Conservation (phyloP, 2,329 filamentous ascomycete genomes). For the Botrytis galanthina region DNA sequence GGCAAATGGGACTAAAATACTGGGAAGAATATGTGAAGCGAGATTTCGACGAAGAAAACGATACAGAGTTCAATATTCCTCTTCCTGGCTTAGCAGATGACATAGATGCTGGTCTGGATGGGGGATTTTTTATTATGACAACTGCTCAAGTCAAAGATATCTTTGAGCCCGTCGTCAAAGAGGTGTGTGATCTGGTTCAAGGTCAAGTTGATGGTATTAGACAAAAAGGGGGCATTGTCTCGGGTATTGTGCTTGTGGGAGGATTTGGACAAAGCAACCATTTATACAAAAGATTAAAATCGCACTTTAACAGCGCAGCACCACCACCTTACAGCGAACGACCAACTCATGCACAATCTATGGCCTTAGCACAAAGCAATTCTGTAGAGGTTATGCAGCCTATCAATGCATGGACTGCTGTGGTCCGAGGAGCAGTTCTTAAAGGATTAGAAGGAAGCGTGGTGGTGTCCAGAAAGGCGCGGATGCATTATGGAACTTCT, state of each 20-base stretch:
- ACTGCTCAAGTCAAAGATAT: conserved; percentile 68
- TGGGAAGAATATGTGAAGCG: conserved; percentile 85
- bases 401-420: conserved; percentile 77
- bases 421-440: conserved; percentile 73
- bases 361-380: conserved; percentile 48
- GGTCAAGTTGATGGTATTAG: conserved; percentile 65
- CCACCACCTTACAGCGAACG: conserved; percentile 63
- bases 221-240: conserved; percentile 59
- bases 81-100: conserved; percentile 76
- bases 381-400: conserved; percentile 79
- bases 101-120: conserved; percentile 70
- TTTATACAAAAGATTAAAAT: conserved; percentile 67
- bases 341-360: conserved; percentile 61
- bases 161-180: conserved; percentile 71
- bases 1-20: conserved; percentile 75
- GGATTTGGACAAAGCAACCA: conserved; percentile 80
- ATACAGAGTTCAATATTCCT: conserved; percentile 74
- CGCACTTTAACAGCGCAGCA: conserved; percentile 57
- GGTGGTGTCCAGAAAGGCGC: conserved; percentile 70
- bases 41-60: conserved; percentile 77
- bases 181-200: conserved; percentile 65
- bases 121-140: conserved; percentile 72
- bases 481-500: conserved; percentile 72
- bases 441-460: conserved; percentile 75
- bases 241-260: conserved; percentile 77